Evolutionary conservation across 768 basidiomycete species (phyloP), one percentile per base, ranked within the genome.

Genomic region (Clathrus columnatus): DNA sequence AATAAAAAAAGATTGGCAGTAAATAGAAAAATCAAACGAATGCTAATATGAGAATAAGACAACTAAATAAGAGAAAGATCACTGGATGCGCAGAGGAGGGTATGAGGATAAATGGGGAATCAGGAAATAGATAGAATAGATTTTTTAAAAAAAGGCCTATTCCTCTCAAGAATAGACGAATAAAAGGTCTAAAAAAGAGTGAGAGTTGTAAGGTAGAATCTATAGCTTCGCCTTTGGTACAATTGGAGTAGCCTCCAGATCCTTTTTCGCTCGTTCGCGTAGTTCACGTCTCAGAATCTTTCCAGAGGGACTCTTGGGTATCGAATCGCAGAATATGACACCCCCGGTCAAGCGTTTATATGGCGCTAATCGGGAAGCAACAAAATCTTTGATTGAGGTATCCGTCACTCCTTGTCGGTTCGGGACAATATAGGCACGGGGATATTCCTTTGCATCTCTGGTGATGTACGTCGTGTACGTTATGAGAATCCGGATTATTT

Each of bases 221-320:
- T 36, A 36, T 36, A 36, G n/a, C 7, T 36, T 36, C n/a, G 36
- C 36, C n/a, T 36, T 36, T 36, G 36, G 36, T 36, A 36, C n/a
- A 36, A 36, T n/a, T 45, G 42, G 5, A 21, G 45, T 26, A 18
- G 48, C 50, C 54, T 57, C 54, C 26, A 24, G 44, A 8, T 89
- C 86, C 44, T 71, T 67, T 63, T 82, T 82, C 0, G 84, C 86
- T 46, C 73, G 68, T 3, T 84, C 86, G 10, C 88, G 77, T 43
- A 94, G 72, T 59, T 91, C 80, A 23, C 87, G 78, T 45, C 91
- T 76, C 28, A 94, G 68, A 62, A 96, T 96, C 70, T 95, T 94
- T 2, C 92, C 92, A 51, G 89, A 79, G 28, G 90, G 82, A 61
- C 89, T 85, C 68, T 87, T 89, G 0, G 88, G 87, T 51, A 89